phyloP scores from a whole-genome alignment of 257 asterid species.

The Pogostemon cablin region DNA sequence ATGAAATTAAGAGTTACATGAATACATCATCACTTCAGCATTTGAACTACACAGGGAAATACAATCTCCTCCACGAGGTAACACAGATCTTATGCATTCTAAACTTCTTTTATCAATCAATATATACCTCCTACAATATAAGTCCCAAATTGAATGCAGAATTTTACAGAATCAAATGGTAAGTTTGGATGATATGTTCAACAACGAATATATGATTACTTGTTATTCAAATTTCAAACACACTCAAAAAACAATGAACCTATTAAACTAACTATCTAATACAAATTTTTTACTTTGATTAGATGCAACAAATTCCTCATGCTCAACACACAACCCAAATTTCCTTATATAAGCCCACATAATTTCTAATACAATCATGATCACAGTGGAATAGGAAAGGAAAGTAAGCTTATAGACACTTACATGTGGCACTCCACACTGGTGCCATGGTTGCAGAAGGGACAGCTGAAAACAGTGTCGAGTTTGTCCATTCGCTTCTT shows the following conservation, averaged over 20 bases:
- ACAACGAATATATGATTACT: constrained; percentile 1
- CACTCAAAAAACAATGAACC: not conserved
- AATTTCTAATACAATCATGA: not conserved
- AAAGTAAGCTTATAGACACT: constrained; percentile 26
- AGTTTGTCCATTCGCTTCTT: constrained; percentile 96
- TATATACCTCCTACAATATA: constrained; percentile 1
- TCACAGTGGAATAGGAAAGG: constrained; percentile 4
- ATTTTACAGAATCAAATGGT: not conserved
- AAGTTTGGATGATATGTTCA: constrained; percentile 3
- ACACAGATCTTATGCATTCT: not conserved
- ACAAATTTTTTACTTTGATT: not conserved
- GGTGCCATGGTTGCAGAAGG: constrained; percentile 89
- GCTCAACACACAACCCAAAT: not conserved
- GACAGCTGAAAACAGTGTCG: constrained; percentile 94
- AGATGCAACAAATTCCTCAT: not conserved
- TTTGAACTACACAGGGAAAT: not conserved
- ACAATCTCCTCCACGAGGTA: not conserved
- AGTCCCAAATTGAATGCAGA: constrained; percentile 5
- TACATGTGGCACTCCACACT: constrained; percentile 94
- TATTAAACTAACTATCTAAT: constrained; percentile 4
- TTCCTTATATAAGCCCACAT: not conserved
- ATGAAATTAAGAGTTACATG: not conserved
- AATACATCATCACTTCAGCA: not conserved
- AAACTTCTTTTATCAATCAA: not conserved
- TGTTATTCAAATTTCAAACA: not conserved